These are phyloP conservation scores for Yamadazyma dushanensis DNA, from an alignment of 1,139 yeast species.

Conservation along the genomic window DNA sequence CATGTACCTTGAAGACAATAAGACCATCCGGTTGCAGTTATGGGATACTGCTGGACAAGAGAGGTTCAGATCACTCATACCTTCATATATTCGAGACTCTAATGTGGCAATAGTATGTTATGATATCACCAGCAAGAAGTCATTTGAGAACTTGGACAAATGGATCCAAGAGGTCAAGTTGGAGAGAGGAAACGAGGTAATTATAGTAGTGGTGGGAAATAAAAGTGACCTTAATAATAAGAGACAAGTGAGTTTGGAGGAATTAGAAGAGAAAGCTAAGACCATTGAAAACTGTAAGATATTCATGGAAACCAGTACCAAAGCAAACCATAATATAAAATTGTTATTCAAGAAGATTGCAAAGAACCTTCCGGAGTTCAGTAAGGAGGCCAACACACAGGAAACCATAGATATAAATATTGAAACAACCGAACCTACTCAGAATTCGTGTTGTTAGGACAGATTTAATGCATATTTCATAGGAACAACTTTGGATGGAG, in stretches of 20 bases:
- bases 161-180: constrained; percentile 64
- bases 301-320: constrained; percentile 91
- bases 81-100: constrained; percentile 93
- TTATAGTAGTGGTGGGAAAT: constrained; percentile 42
- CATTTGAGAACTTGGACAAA: constrained; percentile 67
- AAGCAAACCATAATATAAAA: constrained; percentile 92
- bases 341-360: constrained; percentile 88
- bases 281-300: constrained; percentile 64
- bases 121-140: constrained; percentile 83
- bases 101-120: constrained; percentile 95
- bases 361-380: constrained; percentile 81
- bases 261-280: constrained; percentile 62
- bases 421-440: constrained; percentile 18
- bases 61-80: constrained; percentile 58
- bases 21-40: constrained; percentile 50
- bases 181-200: constrained; percentile 71
- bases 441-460: constrained; percentile 7
- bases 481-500: no score
- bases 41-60: constrained; percentile 72
- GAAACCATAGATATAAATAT: constrained; percentile 48
- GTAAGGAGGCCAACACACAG: constrained; percentile 30
- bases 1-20: constrained; percentile 59
- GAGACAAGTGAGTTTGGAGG: constrained; percentile 80
- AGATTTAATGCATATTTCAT: no score
- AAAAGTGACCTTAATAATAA: constrained; percentile 71